Base-by-base conservation (phyloP, 2,329 filamentous ascomycete species). In the Cytospora mali region DNA sequence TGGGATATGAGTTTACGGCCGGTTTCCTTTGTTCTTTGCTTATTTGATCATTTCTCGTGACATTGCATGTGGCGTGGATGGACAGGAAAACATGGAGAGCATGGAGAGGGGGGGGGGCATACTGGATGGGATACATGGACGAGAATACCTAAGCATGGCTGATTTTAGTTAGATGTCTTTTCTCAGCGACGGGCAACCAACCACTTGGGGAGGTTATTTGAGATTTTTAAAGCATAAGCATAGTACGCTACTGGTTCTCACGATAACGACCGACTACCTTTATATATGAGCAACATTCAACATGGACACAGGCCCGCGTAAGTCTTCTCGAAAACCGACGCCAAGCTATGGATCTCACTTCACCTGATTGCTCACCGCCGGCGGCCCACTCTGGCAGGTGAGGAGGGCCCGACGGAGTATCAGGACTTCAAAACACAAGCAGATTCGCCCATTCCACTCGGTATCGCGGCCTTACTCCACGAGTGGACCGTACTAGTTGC, bases 121-220 rank as follows among this genome's bases (percentile, higher is more conserved):
- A 46, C n/a, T 23, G 42, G 42, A n/a, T 46, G 42, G n/a, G 42
- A 10, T 46, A 46, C 42, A 46, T 46, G 42, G 42, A 23, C 42
- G 42, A 46, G 42, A n/a, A 46, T 46, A 46, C 42, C n/a, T 46
- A 46, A 46, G 42, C 42, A 46, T 46, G 42, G 42, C 42, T 23
- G 39, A n/a, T 42, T 42, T 42, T 9, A 46, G n/a, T 46, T 46
- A 46, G 42, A 46, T 23, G 42, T 46, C n/a, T 23, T 18, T 46
- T 23, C 7, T 46, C 14, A n/a, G 42, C 42, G n/a, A 46, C 42
- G 42, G n/a, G 42, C 42, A 46, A 46, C 42, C 39, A 42, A 21
- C n/a, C n/a, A 46, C 42, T 46, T 46, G n/a, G 7, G 42, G 42
- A 13, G 42, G n/a, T 46, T n/a, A 23, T 23, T 23, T 23, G 42